Percentiles rank a stretch among this genome's conserved stretches.
Evolutionary conservation across 148 eudicot species (phyloP).

Genomic region (Silene latifolia): DNA sequence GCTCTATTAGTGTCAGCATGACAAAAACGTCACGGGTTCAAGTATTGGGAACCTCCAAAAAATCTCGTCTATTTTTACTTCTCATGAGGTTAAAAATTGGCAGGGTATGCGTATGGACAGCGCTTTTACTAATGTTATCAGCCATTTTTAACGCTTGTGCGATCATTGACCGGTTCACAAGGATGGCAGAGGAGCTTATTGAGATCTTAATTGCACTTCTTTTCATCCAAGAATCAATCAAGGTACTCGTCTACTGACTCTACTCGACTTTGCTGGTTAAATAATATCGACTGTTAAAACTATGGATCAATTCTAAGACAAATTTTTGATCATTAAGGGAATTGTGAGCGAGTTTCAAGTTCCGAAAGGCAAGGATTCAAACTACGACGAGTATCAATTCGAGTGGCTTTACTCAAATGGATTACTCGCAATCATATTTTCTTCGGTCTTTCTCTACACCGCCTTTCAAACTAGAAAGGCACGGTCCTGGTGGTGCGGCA

Average conservation of each 20-base stretch:
- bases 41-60: too few relatives aligned
- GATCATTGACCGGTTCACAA: constrained; percentile 45
- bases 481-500: constrained; percentile 56
- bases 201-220: constrained; percentile 52
- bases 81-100: background rate
- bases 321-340: constrained; percentile 9
- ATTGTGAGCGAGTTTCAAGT: constrained; percentile 36
- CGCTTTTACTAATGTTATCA: constrained; percentile 39
- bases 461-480: constrained; percentile 46
- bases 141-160: constrained; percentile 49
- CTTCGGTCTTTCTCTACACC: constrained; percentile 37
- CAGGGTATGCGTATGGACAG: constrained; percentile 66
- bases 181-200: constrained; percentile 53
- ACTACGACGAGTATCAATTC: constrained; percentile 25
- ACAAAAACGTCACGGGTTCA: too few relatives aligned
- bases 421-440: constrained; percentile 36
- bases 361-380: constrained; percentile 38
- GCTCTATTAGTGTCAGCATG: too few relatives aligned
- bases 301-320: too few relatives aligned
- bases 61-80: too few relatives aligned
- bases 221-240: constrained; percentile 57
- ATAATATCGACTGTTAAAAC: too few relatives aligned
- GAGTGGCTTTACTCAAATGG: constrained; percentile 51
- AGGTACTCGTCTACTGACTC: too few relatives aligned
- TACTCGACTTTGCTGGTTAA: too few relatives aligned